Percentiles rank a stretch among this genome's conserved stretches.
Conservation (phyloP, 108 stramenopile species). For the Fragilaria crotonensis region DNA sequence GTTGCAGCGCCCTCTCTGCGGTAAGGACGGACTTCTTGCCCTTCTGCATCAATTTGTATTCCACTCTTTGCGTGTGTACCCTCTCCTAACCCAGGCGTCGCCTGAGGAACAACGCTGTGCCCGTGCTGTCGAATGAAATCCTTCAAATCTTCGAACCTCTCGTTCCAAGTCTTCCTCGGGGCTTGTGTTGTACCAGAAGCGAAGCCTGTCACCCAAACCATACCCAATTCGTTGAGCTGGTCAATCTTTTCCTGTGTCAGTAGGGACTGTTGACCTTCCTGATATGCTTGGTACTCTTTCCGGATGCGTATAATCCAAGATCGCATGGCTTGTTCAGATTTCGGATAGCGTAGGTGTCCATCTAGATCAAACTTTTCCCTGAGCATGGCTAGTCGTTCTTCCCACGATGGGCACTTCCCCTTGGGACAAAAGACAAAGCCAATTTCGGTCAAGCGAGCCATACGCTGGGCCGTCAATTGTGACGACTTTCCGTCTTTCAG, state of each 20-base stretch:
- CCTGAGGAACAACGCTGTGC: slow-evolving; percentile 30
- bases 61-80: slow-evolving; percentile 10
- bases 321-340: slow-evolving; percentile 20
- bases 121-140: slow-evolving; percentile 28
- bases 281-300: slow-evolving; percentile 1
- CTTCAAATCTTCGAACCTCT: slow-evolving; percentile 28
- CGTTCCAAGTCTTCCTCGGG: slow-evolving; percentile 40
- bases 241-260: slow-evolving; percentile 9
- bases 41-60: slow-evolving; percentile 20
- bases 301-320: slow-evolving; percentile 32
- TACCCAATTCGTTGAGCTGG: slow-evolving; percentile 12
- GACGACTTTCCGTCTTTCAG: slow-evolving; percentile 20
- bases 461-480: slow-evolving; percentile 36
- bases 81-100: slow-evolving; percentile 17
- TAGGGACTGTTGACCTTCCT: background rate
- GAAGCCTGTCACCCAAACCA: no score
- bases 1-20: slow-evolving; percentile 22
- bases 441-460: slow-evolving; percentile 20
- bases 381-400: slow-evolving; percentile 16
- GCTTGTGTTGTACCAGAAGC: no score
- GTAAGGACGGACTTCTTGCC: slow-evolving; percentile 17
- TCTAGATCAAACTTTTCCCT: slow-evolving; percentile 6
- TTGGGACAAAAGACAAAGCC: no score
- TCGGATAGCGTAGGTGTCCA: background rate
- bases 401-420: slow-evolving; percentile 23